Percentiles rank a stretch among this genome's conserved stretches.
phyloP scores from a whole-genome alignment of 148 eudicot genomes.

The Rhododendron williamsianum region DNA sequence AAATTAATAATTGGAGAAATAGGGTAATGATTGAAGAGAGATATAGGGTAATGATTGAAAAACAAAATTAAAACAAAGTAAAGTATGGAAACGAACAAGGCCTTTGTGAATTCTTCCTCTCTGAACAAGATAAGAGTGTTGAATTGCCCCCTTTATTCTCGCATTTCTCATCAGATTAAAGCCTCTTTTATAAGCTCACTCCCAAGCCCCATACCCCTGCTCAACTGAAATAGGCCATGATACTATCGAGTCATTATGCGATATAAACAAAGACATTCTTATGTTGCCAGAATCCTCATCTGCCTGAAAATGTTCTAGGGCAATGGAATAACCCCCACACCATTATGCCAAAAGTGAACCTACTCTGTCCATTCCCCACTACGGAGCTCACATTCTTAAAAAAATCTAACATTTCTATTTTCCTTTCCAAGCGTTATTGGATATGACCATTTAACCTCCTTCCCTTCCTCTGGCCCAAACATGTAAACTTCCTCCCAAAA shows the following conservation, averaged over 20 bases:
- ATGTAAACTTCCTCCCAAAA: neutral
- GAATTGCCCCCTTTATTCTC: neutral
- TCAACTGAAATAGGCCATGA: neutral
- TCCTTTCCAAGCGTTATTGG: neutral
- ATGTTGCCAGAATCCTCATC: neutral
- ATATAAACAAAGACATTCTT: neutral
- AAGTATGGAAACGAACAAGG: too few relatives aligned
- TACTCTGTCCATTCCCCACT: constrained; percentile 1
- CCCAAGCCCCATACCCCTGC: neutral
- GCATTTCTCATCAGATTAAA: neutral
- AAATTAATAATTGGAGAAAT: too few relatives aligned
- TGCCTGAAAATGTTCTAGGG: neutral
- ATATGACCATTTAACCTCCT: neutral
- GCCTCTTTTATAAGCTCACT: neutral
- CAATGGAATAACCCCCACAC: neutral
- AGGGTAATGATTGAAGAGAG: too few relatives aligned
- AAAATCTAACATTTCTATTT: neutral
- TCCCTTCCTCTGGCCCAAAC: neutral
- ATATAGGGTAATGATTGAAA: too few relatives aligned
- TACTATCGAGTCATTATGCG: neutral
- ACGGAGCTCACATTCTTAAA: neutral
- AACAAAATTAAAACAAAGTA: too few relatives aligned
- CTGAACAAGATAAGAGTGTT: too few relatives aligned
- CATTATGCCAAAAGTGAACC: neutral
- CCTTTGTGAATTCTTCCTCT: neutral